Evolutionary conservation across 208 protist genomes (phyloP), one percentile per base, ranked within the genome.

Genomic region (Angomonas deanei): DNA sequence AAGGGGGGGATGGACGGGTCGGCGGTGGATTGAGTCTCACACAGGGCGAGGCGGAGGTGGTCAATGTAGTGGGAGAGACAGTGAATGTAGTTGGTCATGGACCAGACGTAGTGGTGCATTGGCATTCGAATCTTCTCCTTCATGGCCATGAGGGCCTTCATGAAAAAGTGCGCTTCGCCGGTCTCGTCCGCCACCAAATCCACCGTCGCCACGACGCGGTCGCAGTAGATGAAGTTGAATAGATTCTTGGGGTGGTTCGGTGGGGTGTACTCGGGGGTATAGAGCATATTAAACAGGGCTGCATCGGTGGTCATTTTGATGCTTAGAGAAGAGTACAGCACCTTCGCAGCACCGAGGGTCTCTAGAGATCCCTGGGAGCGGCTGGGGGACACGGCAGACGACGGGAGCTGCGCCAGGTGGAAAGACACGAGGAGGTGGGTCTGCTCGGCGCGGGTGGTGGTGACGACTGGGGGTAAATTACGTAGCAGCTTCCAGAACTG

Each of bases 361-460:
- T 23, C 47, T 28, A 30, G 15, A 33, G 19, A 11, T 11, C 30
- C 27, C 21, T 28, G 13, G 11, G 11, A 15, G 36, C n/a, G n/a
- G n/a, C n/a, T n/a, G n/a, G n/a, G n/a, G n/a, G n/a, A n/a, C n/a
- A n/a, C n/a, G n/a, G n/a, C n/a, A n/a, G n/a, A n/a, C n/a, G n/a
- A n/a, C n/a, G n/a, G 42, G 42, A 19, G 33, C 13, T 61, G 65
- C 11, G 66, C 62, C 21, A 71, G 53, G 33, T 79, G 39, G 52
- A 83, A 76, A 0, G 77, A 76, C 3, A 83, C 67, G 19, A 78
- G 62, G 11, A 83, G 47, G 68, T 76, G 70, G 1, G 65, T 66
- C 6, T 70, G 61, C 2, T 33, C 52, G 15, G 47, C 33, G 3
- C 24, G 21, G 0, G 69, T 42, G 3, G 33, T 32, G 6, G 28